A percentile compares a stretch with the other conserved stretches of the same genome.
These are phyloP conservation scores for Chaetomium globosum DNA, from an alignment of 2,329 filamentous ascomycete genomes.

Conservation along the genomic window DNA sequence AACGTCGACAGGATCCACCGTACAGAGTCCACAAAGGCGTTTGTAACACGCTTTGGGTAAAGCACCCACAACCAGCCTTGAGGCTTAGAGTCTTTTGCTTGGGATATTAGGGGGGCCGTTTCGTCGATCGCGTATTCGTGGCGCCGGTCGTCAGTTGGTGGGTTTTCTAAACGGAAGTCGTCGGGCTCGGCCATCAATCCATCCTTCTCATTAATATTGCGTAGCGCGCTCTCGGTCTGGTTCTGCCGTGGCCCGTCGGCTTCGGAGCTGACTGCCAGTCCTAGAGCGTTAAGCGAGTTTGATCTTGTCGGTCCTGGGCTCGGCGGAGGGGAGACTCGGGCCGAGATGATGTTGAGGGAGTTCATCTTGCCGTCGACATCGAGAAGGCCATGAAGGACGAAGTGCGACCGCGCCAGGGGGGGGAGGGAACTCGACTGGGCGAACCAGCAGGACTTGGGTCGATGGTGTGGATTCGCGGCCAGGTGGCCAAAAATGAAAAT, in stretches of 20 bases:
- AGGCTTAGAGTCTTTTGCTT: constrained; percentile 40
- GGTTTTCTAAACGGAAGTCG: constrained; percentile 43
- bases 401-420: constrained; percentile 30
- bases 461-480: constrained; percentile 17
- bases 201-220: constrained; percentile 40
- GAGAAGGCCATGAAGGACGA: constrained; percentile 56
- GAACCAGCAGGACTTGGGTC: neutral
- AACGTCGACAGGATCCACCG: constrained; percentile 78
- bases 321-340: constrained; percentile 69
- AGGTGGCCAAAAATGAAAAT: constrained; percentile 15
- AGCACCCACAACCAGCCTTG: constrained; percentile 55
- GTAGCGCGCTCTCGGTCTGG: constrained; percentile 35
- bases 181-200: constrained; percentile 41
- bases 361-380: constrained; percentile 73
- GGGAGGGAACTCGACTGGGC: neutral
- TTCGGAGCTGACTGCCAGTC: constrained; percentile 51
- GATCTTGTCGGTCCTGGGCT: constrained; percentile 61
- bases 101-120: constrained; percentile 67
- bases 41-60: constrained; percentile 70
- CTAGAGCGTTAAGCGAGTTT: constrained; percentile 61
- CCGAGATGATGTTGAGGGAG: constrained; percentile 91
- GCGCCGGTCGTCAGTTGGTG: constrained; percentile 31
- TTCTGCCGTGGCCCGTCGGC: constrained; percentile 42
- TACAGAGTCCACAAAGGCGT: constrained; percentile 73
- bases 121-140: constrained; percentile 54